Conservation (phyloP, 371 early-diverging fungal genomes). For the Chytridium lagenaria region DNA sequence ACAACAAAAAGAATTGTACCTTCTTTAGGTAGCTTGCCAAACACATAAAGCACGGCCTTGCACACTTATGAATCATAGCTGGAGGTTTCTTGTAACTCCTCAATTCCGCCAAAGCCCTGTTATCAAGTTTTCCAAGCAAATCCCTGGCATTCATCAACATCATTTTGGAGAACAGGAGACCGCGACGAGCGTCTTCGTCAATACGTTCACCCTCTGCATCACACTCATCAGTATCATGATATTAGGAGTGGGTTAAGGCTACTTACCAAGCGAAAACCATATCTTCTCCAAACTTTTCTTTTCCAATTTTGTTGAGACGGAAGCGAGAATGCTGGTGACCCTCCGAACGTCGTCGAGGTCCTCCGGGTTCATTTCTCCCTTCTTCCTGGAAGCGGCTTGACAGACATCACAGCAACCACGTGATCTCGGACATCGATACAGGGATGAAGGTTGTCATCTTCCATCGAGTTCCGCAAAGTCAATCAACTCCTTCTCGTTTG, state of each 20-base stretch:
- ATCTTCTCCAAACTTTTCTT: slow-evolving; percentile 32
- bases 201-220: slow-evolving; percentile 47
- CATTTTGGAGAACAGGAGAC: slow-evolving; percentile 56
- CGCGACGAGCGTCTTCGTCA: slow-evolving; percentile 47
- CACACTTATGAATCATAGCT: slow-evolving; percentile 52
- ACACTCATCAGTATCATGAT: not conserved
- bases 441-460: slow-evolving; percentile 36
- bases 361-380: slow-evolving; percentile 32
- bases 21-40: slow-evolving; percentile 56
- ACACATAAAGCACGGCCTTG: slow-evolving; percentile 60
- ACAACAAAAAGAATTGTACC: slow-evolving; percentile 25
- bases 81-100: slow-evolving; percentile 62
- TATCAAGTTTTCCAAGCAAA: slow-evolving; percentile 46
- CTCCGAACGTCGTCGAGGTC: slow-evolving; percentile 40
- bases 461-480: slow-evolving; percentile 25
- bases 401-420: slow-evolving; percentile 36
- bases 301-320: slow-evolving; percentile 17
- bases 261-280: slow-evolving; percentile 28
- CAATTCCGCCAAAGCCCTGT: slow-evolving; percentile 54
- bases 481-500: slow-evolving; percentile 21
- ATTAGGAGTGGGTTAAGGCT: not conserved
- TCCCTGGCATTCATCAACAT: slow-evolving; percentile 51
- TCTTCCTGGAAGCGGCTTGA: slow-evolving; percentile 17
- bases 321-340: slow-evolving; percentile 27
- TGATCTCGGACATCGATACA: slow-evolving; percentile 30